Base-by-base conservation (phyloP, 1,139 yeast species). In the Lodderomyces parapsilosis region DNA sequence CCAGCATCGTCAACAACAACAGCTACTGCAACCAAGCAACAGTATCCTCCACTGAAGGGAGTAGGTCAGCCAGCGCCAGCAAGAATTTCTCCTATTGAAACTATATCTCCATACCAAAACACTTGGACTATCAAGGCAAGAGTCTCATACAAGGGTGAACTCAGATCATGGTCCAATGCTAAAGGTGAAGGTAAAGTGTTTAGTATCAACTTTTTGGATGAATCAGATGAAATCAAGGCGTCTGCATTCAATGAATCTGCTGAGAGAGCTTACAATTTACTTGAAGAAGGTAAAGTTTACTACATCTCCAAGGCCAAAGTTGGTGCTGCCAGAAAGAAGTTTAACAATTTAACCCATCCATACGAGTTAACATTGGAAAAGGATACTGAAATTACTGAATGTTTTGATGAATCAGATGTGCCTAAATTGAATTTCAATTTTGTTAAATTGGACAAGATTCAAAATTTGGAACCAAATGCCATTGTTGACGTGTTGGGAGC, bases 211-310 rank as follows among this genome's bases (percentile, higher is more conserved):
- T 81, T 94, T 51, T 69, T 91, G 50, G 99, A 94, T 60, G 96
- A 94, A 60, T 86, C 96, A 6, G 96, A 95, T 56, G 99, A 93
- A 68, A 94, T 94, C 55, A 80, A 95, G 57, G 98, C 96, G 13
- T 90, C 98, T 7, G 97, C 95, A 3, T 94, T 94, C 65, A 88
- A 87, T 60, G 94, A 89, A 37, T 77, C 80, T 51, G 97, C 94
- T 6, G 96, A 87, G 48, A 81, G 80, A 58, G 85, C 79, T 57
- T 84, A 79, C 65, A 86, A 84, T 53, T 58, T 81, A 38, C 71
- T 94, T 46, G 86, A 86, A 62, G 98, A 90, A 59, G 97, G 96
- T 27, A 84, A 86, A 60, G 96, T 88, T 5, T 94, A 89, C 62
- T 88, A 84, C 56, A 74, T 94, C 28, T 80, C 94, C 32, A 86